A percentile compares a stretch with the other conserved stretches of the same genome.
Evolutionary conservation across 2,329 filamentous ascomycete species (phyloP).

Genomic region (Cladosporium sp.): DNA sequence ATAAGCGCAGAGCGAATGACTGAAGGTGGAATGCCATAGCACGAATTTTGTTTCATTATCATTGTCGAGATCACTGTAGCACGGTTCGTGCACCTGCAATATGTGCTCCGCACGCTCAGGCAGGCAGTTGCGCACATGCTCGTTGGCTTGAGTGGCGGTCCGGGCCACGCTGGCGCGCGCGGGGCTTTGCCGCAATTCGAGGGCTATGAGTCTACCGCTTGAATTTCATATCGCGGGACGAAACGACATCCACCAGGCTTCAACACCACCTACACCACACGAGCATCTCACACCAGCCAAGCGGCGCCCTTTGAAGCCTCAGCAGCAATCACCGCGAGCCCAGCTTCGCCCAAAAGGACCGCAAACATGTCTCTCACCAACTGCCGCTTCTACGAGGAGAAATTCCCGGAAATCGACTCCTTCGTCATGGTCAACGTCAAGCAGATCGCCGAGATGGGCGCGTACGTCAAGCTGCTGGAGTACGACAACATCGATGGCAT

Average conservation of each 20-base stretch:
- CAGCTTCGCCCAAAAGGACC: conserved; percentile 2
- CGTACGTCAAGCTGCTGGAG: conserved; percentile 98
- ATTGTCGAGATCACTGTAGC: no score
- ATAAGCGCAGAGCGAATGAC: no score
- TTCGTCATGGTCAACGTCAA: conserved; percentile 99
- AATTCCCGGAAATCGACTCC: conserved; percentile 96
- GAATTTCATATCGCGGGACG: no score
- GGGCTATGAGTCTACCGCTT: no score
- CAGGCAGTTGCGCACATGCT: no score
- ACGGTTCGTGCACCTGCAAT: no score
- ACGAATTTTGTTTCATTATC: no score
- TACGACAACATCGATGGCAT: conserved; percentile 99
- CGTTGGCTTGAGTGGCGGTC: no score
- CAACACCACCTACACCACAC: background rate
- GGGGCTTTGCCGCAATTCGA: no score
- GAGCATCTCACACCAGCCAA: background rate
- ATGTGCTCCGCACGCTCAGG: no score
- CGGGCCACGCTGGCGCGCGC: no score
- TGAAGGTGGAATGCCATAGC: no score
- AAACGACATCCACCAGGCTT: background rate
- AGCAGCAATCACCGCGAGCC: background rate
- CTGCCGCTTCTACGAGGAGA: conserved; percentile 96
- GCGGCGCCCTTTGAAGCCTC: background rate
- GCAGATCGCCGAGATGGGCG: conserved; percentile 99
- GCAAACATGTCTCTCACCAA: conserved; percentile 89